A percentile compares a stretch with the other conserved stretches of the same genome.
Evolutionary conservation across 106 monocot species (phyloP).

Genomic region (Gastrodia elata): DNA sequence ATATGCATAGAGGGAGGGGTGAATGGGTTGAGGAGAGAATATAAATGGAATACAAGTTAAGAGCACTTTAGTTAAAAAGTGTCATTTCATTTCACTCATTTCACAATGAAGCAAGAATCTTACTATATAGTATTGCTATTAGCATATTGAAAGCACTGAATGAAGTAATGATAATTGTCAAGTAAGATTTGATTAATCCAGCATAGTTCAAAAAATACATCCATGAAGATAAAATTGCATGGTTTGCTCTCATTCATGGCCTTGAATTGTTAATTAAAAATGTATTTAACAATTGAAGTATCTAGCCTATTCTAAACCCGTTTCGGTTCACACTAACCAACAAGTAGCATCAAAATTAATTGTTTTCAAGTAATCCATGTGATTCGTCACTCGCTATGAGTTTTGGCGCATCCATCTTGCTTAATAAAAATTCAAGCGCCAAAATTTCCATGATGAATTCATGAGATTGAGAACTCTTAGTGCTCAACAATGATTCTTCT

Average conservation of each 20-base stretch:
- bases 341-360: not conserved
- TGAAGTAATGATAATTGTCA: not conserved
- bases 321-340: not conserved
- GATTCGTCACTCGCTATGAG: not conserved
- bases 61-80: too few species aligned
- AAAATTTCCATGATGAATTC: not conserved
- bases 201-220: too few species aligned
- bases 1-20: too few species aligned
- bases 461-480: not conserved
- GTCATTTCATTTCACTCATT: too few species aligned
- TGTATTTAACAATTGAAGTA: not conserved
- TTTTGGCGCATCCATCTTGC: not conserved
- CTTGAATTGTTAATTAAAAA: not conserved
- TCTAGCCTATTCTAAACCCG: not conserved
- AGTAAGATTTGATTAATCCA: not conserved
- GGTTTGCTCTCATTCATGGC: not conserved
- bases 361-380: not conserved
- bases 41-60: too few species aligned
- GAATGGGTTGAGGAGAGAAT: too few species aligned
- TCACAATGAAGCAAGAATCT: too few species aligned
- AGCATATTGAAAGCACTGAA: not conserved
- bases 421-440: not conserved
- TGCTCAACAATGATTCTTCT: not conserved
- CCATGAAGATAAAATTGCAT: too few species aligned
- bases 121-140: too few species aligned